Percentiles rank a stretch among this genome's conserved stretches.
Evolutionary conservation across 2,329 filamentous ascomycete species (phyloP).

Genomic region (Colletotrichum gloeosporioides): DNA sequence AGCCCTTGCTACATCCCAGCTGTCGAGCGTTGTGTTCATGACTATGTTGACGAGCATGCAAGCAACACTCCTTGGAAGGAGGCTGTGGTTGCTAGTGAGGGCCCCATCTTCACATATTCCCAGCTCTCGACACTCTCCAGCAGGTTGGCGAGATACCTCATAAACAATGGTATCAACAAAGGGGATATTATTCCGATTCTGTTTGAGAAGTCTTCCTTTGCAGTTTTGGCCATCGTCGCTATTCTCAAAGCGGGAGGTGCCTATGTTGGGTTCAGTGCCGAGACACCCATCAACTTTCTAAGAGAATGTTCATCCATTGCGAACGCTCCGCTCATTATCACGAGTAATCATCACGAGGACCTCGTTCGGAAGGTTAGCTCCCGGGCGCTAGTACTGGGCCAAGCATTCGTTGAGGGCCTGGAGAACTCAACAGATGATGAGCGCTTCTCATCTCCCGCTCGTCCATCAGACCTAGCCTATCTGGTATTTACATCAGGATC

Average conservation of each 20-base stretch:
- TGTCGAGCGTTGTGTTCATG: neutral
- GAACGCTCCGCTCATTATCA: neutral
- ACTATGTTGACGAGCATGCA: neutral
- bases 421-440: neutral
- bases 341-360: neutral
- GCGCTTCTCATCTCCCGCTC: neutral
- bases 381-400: neutral
- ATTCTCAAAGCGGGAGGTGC: constrained; percentile 62
- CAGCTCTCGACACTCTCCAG: constrained; percentile 41
- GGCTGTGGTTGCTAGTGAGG: neutral
- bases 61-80: neutral
- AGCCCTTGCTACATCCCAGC: neutral
- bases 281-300: neutral
- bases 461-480: constrained; percentile 24
- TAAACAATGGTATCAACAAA: constrained; percentile 52
- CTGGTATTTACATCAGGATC: constrained; percentile 47
- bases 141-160: constrained; percentile 48
- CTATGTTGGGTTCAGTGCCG: constrained; percentile 29
- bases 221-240: constrained; percentile 75
- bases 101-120: constrained; percentile 39
- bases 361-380: neutral
- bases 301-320: neutral
- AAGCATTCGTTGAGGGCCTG: constrained; percentile 40
- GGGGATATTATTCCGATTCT: constrained; percentile 68
- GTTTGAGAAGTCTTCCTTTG: constrained; percentile 71